phyloP scores from a whole-genome alignment of 768 basidiomycete genomes.

The Gloeostereum incarnatum region DNA sequence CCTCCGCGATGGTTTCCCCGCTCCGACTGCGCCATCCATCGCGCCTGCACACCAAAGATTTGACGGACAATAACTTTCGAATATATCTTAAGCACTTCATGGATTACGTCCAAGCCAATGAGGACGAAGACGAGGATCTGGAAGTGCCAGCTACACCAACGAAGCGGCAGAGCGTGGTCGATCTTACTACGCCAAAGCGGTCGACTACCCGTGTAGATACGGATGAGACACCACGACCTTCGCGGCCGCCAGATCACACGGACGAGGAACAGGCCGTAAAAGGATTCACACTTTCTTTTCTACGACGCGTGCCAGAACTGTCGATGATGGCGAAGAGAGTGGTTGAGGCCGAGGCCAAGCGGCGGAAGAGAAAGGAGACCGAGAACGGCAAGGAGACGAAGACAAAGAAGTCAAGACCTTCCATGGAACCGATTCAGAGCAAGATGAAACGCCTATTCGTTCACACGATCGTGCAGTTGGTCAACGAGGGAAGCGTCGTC shows the following conservation, averaged over 20 bases:
- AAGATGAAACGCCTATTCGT: slow-evolving; percentile 65
- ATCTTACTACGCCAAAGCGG: slow-evolving; percentile 7
- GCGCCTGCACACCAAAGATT: slow-evolving; percentile 53
- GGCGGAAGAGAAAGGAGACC: slow-evolving; percentile 39
- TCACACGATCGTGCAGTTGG: slow-evolving; percentile 53
- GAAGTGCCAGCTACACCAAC: slow-evolving; percentile 24
- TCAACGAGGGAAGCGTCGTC: slow-evolving; percentile 66
- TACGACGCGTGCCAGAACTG: slow-evolving; percentile 71
- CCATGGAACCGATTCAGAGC: slow-evolving; percentile 16
- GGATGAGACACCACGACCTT: slow-evolving; percentile 19
- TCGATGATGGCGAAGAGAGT: slow-evolving; percentile 54
- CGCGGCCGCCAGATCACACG: slow-evolving; percentile 1
- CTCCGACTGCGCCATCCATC: slow-evolving; percentile 65
- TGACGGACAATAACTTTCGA: slow-evolving; percentile 64
- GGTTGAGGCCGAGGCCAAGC: slow-evolving; percentile 48
- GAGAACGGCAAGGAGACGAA: slow-evolving; percentile 28
- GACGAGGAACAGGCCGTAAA: slow-evolving; percentile 9
- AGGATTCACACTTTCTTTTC: slow-evolving; percentile 66
- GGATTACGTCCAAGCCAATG: slow-evolving; percentile 37
- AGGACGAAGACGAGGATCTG: slow-evolving; percentile 9
- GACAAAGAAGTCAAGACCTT: slow-evolving; percentile 6
- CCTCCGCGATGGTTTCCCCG: too few relatives aligned
- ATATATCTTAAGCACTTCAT: slow-evolving; percentile 76
- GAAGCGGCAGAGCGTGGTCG: slow-evolving; percentile 14
- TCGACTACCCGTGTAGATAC: slow-evolving; percentile 1